These are phyloP conservation scores for Pontederia crassipes DNA, from an alignment of 176 grass and related monocot species.

Conservation along the genomic window DNA sequence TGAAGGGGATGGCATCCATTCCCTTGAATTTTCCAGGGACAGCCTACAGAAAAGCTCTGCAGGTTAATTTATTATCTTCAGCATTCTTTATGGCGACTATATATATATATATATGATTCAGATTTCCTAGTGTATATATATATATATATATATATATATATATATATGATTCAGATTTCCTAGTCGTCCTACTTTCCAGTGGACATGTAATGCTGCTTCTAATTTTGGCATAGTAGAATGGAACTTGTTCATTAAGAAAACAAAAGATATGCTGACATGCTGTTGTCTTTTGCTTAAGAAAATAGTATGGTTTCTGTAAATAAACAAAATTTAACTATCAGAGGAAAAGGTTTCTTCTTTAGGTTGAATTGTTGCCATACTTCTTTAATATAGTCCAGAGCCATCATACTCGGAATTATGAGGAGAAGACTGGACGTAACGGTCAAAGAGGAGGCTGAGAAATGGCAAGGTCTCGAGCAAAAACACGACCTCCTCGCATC, in stretches of 20 bases:
- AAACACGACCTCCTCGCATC: slow-evolving; percentile 26
- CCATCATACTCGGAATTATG: slow-evolving; percentile 18
- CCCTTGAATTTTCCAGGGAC: slow-evolving; percentile 31
- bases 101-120: background rate
- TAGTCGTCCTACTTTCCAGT: no score
- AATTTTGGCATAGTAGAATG: no score
- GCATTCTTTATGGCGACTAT: background rate
- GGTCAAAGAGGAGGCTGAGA: slow-evolving; percentile 11
- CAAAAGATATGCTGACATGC: no score
- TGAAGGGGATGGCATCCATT: slow-evolving; percentile 30
- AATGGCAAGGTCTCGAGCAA: background rate
- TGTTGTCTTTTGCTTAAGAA: background rate
- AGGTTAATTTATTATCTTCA: slow-evolving; percentile 4
- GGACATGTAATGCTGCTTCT: no score
- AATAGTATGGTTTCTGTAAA: background rate
- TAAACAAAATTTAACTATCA: background rate
- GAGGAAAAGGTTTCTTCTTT: background rate
- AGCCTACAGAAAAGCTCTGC: slow-evolving; percentile 27
- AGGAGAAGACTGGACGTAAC: slow-evolving; percentile 20
- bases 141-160: no score
- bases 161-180: no score
- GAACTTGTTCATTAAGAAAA: no score
- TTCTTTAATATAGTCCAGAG: slow-evolving; percentile 16
- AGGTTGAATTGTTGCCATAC: background rate
- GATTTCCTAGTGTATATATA: no score